A percentile compares a stretch with the other conserved stretches of the same genome.
phyloP scores from a whole-genome alignment of 176 grass and related monocot genomes.

The Hordeum marinum region DNA sequence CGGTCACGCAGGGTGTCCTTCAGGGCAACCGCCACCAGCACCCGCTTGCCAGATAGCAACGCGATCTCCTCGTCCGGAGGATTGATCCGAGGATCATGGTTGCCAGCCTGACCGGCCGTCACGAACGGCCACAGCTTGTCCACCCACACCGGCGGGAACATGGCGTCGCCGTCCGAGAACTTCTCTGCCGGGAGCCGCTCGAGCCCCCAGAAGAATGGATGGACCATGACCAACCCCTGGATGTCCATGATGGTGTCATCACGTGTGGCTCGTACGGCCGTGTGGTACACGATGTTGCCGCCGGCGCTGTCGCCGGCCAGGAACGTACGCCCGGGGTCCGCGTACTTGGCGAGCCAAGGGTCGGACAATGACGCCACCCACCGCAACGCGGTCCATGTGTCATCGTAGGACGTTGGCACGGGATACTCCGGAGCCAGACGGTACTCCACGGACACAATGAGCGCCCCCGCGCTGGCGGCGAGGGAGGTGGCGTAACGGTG shows the following conservation, averaged over 20 bases:
- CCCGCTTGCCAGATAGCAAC: neutral
- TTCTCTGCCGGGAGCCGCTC: neutral
- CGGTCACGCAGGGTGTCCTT: neutral
- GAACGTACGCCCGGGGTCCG: neutral
- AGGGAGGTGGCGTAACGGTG: slow-evolving; percentile 39
- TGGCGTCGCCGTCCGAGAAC: neutral
- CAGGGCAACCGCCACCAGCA: neutral
- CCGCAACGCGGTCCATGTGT: slow-evolving; percentile 8
- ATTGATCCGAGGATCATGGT: slow-evolving; percentile 16
- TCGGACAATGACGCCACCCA: neutral
- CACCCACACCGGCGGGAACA: neutral
- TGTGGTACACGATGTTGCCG: neutral
- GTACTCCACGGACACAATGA: slow-evolving; percentile 6
- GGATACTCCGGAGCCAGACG: slow-evolving; percentile 40
- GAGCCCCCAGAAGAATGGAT: neutral
- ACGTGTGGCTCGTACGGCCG: neutral
- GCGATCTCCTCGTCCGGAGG: neutral
- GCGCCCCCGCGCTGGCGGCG: slow-evolving; percentile 7
- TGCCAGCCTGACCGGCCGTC: slow-evolving; percentile 19
- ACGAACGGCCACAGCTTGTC: slow-evolving; percentile 17
- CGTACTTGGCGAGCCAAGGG: slow-evolving; percentile 1
- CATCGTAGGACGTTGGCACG: slow-evolving; percentile 26
- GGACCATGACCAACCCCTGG: neutral
- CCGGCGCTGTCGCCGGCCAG: slow-evolving; percentile 4
- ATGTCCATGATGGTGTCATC: neutral